These are phyloP conservation scores for Nicotiana tabacum DNA, from an alignment of 257 asterid species.

Conservation along the genomic window DNA sequence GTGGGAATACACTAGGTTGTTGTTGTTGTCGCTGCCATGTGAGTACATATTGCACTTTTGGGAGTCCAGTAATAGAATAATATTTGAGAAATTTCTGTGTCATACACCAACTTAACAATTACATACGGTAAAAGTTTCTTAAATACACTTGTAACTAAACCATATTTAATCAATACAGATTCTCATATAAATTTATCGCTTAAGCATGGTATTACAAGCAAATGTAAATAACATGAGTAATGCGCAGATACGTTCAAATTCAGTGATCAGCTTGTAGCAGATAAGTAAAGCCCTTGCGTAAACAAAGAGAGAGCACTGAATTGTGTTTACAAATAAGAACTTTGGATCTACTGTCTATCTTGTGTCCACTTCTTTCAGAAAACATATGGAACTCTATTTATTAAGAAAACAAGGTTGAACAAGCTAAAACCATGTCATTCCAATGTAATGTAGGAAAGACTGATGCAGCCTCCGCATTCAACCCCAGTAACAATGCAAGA, in stretches of 20 bases:
- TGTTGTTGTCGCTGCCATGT: no score
- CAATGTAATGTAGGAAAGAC: not conserved
- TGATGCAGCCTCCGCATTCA: not conserved
- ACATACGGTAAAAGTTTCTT: no score
- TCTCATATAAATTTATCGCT: not conserved
- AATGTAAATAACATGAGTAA: not conserved
- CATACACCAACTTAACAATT: not conserved
- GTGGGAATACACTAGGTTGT: no score
- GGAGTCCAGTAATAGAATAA: not conserved
- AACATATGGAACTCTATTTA: not conserved
- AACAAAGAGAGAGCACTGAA: not conserved
- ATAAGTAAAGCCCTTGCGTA: not conserved
- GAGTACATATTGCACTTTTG: not conserved
- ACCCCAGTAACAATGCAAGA: not conserved
- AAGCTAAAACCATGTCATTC: not conserved
- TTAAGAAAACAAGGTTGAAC: not conserved
- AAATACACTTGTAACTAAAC: not conserved
- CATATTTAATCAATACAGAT: not conserved
- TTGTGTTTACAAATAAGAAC: not conserved
- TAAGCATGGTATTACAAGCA: not conserved
- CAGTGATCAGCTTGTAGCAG: not conserved
- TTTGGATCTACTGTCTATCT: not conserved
- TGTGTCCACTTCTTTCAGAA: not conserved
- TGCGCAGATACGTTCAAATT: not conserved
- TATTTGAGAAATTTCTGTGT: not conserved